Conservation (phyloP, 2,329 filamentous ascomycete species). For the Calonectria henricotiae region DNA sequence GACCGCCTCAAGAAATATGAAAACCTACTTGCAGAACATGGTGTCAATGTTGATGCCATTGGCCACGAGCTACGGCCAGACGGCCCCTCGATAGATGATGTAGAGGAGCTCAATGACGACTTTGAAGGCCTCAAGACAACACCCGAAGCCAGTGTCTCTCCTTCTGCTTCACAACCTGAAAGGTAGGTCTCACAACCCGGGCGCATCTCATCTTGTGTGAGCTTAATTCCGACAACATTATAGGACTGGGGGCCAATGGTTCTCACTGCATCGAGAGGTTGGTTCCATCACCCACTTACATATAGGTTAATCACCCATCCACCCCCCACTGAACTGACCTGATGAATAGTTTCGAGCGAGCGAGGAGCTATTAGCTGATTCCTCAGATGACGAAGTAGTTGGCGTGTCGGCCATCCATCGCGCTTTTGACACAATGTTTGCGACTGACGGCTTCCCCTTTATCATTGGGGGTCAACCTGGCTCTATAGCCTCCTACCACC, state of each 20-base stretch:
- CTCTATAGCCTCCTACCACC: slow-evolving; percentile 67
- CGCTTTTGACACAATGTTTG: slow-evolving; percentile 74
- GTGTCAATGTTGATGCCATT: slow-evolving; percentile 79
- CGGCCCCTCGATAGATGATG: slow-evolving; percentile 63
- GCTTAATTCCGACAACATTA: slow-evolving; percentile 36
- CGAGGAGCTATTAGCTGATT: slow-evolving; percentile 67
- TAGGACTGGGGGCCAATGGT: slow-evolving; percentile 59
- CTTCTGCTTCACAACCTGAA: slow-evolving; percentile 52
- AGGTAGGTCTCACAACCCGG: slow-evolving; percentile 46
- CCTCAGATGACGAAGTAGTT: slow-evolving; percentile 72
- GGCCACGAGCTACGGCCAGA: slow-evolving; percentile 63
- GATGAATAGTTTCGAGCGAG: slow-evolving; percentile 65
- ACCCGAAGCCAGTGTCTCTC: slow-evolving; percentile 63
- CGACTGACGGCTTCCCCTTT: slow-evolving; percentile 73
- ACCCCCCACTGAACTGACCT: slow-evolving; percentile 27
- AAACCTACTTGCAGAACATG: slow-evolving; percentile 75
- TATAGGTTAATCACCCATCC: not conserved
- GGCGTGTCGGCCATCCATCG: slow-evolving; percentile 71
- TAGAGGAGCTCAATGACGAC: slow-evolving; percentile 72
- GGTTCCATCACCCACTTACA: slow-evolving; percentile 30
- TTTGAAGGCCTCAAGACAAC: slow-evolving; percentile 71
- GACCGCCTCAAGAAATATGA: slow-evolving; percentile 81
- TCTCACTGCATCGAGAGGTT: slow-evolving; percentile 70
- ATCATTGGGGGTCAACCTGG: slow-evolving; percentile 65
- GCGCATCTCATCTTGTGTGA: not conserved